Conservation (phyloP, 306 rosid genomes). For the Luffa aegyptiaca region DNA sequence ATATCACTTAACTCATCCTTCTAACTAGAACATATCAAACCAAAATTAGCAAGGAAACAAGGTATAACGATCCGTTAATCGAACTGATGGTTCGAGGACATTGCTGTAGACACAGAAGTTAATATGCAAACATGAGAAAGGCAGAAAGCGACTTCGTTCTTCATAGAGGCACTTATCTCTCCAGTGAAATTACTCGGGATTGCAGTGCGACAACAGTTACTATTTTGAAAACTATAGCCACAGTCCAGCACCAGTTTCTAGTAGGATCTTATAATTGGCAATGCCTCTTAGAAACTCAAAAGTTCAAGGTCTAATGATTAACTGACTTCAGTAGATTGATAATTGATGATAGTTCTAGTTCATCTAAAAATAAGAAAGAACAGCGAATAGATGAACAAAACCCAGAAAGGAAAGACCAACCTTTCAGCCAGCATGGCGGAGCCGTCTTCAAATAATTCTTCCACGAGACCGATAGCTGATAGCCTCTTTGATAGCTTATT, state of each 20-base stretch:
- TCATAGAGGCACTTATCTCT: neutral
- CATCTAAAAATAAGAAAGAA: neutral
- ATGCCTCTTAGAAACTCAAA: neutral
- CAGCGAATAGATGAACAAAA: neutral
- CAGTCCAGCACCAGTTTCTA: neutral
- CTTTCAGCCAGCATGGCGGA: slow-evolving; percentile 99
- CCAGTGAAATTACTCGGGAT: neutral
- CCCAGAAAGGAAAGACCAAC: slow-evolving; percentile 18
- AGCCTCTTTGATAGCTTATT: slow-evolving; percentile 69
- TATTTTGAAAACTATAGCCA: neutral
- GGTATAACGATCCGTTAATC: neutral
- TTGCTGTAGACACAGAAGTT: neutral
- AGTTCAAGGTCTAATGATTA: neutral
- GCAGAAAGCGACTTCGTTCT: neutral
- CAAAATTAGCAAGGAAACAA: neutral
- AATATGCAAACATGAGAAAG: neutral
- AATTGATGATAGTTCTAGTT: neutral
- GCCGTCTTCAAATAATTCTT: slow-evolving; percentile 93
- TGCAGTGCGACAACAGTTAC: neutral
- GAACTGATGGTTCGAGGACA: neutral
- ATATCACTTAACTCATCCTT: neutral
- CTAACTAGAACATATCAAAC: neutral
- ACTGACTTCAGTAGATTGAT: neutral
- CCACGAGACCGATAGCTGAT: slow-evolving; percentile 71
- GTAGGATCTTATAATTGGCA: neutral